Conservation (phyloP, 2,329 filamentous ascomycete genomes). For the Ascochyta lentis region DNA sequence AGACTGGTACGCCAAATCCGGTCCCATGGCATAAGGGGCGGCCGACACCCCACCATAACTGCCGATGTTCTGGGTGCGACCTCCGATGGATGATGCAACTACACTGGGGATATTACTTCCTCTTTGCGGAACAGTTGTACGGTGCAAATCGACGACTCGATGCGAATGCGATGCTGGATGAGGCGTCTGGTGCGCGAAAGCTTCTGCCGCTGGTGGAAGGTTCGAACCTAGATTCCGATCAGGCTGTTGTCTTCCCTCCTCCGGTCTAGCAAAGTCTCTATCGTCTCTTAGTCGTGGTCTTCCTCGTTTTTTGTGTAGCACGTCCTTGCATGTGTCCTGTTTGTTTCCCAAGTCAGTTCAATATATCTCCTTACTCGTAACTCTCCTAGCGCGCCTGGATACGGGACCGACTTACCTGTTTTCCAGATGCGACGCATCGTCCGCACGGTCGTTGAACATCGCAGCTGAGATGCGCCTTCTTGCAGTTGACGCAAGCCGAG, state of each 20-base stretch:
- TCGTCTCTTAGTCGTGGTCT: constrained; percentile 75
- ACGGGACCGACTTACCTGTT: constrained; percentile 58
- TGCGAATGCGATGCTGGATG: constrained; percentile 31
- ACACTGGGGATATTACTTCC: constrained; percentile 23
- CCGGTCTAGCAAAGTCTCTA: constrained; percentile 42
- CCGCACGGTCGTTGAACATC: constrained; percentile 77
- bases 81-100: constrained; percentile 22
- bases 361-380: constrained; percentile 6
- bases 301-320: constrained; percentile 85
- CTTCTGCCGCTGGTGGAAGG: constrained; percentile 26
- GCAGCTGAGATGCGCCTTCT: constrained; percentile 76
- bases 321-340: constrained; percentile 79
- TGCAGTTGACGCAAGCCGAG: constrained; percentile 85
- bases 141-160: constrained; percentile 33
- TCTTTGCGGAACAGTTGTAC: constrained; percentile 28
- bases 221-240: constrained; percentile 35
- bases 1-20: constrained; percentile 37
- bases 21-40: constrained; percentile 31
- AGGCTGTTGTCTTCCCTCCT: constrained; percentile 37
- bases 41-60: constrained; percentile 26
- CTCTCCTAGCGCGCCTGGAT: constrained; percentile 8
- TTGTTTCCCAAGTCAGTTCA: constrained; percentile 22
- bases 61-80: constrained; percentile 22
- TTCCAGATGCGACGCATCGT: constrained; percentile 77
- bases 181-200: constrained; percentile 29